Evolutionary conservation across 176 grass and related monocot genomes (phyloP).

Genomic region (Eragrostis curvula): DNA sequence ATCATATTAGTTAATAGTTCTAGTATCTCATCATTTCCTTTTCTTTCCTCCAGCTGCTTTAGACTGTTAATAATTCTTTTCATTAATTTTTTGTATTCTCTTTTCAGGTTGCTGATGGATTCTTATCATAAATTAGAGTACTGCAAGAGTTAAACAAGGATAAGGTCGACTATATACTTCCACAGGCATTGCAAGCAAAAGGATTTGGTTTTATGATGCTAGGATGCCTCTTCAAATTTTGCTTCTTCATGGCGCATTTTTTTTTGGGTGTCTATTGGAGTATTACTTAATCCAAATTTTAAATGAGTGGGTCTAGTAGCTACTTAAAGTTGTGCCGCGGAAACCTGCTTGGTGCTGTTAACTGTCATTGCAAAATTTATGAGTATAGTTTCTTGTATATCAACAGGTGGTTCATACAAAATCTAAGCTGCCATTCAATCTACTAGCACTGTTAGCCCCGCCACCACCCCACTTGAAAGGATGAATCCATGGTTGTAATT

Average conservation of each 20-base stretch:
- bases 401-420: background rate
- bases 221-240: background rate
- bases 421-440: background rate
- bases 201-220: conserved; percentile 8
- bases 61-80: background rate
- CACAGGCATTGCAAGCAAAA: background rate
- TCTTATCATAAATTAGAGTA: conserved; percentile 30
- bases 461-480: too few relatives aligned
- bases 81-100: background rate
- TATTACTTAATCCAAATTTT: background rate
- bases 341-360: background rate
- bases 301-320: background rate
- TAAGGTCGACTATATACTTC: background rate
- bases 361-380: background rate
- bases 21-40: background rate
- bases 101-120: conserved; percentile 41
- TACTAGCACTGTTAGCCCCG: background rate
- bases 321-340: too few relatives aligned
- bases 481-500: background rate
- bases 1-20: conserved; percentile 14
- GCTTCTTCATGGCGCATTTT: conserved; percentile 6
- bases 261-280: background rate
- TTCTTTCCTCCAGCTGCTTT: background rate
- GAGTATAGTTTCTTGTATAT: background rate
- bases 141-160: conserved; percentile 2